Evolutionary conservation across 495 filamentous ascomycete species (phyloP).

Genomic region (Penicillium waksmanii): DNA sequence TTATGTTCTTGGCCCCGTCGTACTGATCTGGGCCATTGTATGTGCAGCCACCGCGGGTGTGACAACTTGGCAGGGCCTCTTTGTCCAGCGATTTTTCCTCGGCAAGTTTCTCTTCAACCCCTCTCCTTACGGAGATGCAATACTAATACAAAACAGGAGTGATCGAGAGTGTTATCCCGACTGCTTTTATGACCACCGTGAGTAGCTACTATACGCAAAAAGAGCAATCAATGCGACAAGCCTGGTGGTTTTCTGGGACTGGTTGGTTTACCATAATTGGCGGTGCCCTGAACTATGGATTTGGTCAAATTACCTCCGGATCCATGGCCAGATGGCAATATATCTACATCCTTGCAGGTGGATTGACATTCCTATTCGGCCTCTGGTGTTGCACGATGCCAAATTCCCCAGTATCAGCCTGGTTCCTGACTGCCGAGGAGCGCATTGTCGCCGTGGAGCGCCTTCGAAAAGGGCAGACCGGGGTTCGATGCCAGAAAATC

Average conservation of each 20-base stretch:
- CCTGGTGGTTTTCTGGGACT: slow-evolving; percentile 70
- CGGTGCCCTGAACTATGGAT: slow-evolving; percentile 68
- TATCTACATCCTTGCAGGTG: slow-evolving; percentile 68
- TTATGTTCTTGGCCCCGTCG: slow-evolving; percentile 63
- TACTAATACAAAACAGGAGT: slow-evolving; percentile 50
- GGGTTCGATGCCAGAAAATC: slow-evolving; percentile 55
- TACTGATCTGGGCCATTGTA: slow-evolving; percentile 67
- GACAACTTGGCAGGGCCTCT: slow-evolving; percentile 64
- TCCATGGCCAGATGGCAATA: slow-evolving; percentile 65
- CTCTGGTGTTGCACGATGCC: slow-evolving; percentile 61
- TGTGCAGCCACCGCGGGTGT: slow-evolving; percentile 72
- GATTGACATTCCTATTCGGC: slow-evolving; percentile 66
- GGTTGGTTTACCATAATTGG: slow-evolving; percentile 72
- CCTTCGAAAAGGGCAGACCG: slow-evolving; percentile 54
- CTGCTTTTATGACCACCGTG: slow-evolving; percentile 69
- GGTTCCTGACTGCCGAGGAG: slow-evolving; percentile 56
- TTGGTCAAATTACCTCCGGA: slow-evolving; percentile 63
- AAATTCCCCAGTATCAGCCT: slow-evolving; percentile 56
- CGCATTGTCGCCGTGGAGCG: slow-evolving; percentile 58
- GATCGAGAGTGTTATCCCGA: slow-evolving; percentile 68
- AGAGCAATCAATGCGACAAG: slow-evolving; percentile 68
- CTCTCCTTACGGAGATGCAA: not conserved
- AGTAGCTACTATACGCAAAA: slow-evolving; percentile 68
- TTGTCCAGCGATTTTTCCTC: slow-evolving; percentile 71
- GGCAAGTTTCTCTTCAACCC: slow-evolving; percentile 25